Conservation (phyloP, 1,139 yeast genomes). For the Hanseniaspora sp. region DNA sequence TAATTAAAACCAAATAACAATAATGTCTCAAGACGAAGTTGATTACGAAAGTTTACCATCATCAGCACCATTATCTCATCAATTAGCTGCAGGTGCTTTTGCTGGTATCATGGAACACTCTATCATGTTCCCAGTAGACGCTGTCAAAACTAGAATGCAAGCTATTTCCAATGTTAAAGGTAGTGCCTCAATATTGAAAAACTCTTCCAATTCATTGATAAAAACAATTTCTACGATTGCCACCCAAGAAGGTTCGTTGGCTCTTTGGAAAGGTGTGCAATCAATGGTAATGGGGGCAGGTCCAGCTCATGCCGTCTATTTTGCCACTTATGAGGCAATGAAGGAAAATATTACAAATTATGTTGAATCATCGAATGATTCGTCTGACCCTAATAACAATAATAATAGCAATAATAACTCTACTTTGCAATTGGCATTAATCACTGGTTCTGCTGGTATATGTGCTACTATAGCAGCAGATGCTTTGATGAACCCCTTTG, state of each 20-base stretch:
- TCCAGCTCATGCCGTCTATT: slow-evolving; percentile 97
- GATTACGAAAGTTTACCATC: slow-evolving; percentile 92
- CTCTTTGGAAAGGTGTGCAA: slow-evolving; percentile 90
- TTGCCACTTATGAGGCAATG: slow-evolving; percentile 85
- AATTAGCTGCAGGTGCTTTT: slow-evolving; percentile 85
- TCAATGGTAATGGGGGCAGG: slow-evolving; percentile 97
- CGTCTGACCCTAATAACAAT: not conserved
- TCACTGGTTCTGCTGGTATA: slow-evolving; percentile 84
- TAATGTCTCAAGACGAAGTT: slow-evolving; percentile 31
- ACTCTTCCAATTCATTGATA: slow-evolving; percentile 34
- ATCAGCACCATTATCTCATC: slow-evolving; percentile 71
- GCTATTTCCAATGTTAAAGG: slow-evolving; percentile 35
- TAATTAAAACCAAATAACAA: not conserved
- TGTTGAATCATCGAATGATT: not conserved
- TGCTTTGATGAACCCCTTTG: slow-evolving; percentile 96
- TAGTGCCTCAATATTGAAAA: slow-evolving; percentile 20
- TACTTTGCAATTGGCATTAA: slow-evolving; percentile 38
- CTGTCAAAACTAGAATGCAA: slow-evolving; percentile 92
- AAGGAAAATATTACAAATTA: slow-evolving; percentile 37
- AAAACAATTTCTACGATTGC: slow-evolving; percentile 62
- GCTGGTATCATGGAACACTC: slow-evolving; percentile 99
- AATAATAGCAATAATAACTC: slow-evolving; percentile 6
- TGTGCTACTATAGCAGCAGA: slow-evolving; percentile 88
- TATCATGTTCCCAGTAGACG: slow-evolving; percentile 92
- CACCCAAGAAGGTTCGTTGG: slow-evolving; percentile 79